Evolutionary conservation across 495 filamentous ascomycete genomes (phyloP).

Genomic region (Neurospora discreta): DNA sequence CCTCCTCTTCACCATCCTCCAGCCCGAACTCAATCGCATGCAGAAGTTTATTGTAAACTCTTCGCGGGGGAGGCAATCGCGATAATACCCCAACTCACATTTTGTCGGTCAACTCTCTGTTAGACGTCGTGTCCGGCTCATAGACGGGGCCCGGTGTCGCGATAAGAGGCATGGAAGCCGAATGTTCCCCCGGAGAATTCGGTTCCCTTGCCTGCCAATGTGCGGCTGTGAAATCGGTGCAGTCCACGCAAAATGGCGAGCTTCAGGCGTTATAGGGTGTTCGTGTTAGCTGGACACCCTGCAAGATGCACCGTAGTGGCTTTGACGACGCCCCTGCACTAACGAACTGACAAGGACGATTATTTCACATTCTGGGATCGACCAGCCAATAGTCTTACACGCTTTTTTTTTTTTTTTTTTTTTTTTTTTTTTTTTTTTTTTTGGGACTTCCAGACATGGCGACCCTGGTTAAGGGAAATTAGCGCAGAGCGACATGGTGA

Average conservation of each 20-base stretch:
- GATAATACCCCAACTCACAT: background rate
- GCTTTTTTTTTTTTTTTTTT: no score
- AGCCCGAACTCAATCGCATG: background rate
- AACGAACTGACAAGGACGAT: background rate
- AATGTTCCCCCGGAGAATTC: background rate
- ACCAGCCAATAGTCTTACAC: background rate
- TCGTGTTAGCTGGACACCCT: background rate
- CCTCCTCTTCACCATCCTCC: background rate
- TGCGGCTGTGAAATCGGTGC: background rate
- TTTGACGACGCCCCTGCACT: background rate
- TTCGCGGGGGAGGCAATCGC: accelerated
- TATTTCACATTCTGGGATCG: background rate
- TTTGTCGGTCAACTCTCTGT: background rate
- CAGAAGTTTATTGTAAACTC: background rate
- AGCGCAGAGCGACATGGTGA: background rate
- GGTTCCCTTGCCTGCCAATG: background rate
- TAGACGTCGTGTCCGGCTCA: background rate
- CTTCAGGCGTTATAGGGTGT: background rate
- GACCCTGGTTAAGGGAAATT: background rate
- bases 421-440: no score
- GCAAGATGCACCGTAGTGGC: background rate
- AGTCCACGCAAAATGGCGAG: background rate
- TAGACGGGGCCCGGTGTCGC: background rate
- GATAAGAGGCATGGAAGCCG: background rate
- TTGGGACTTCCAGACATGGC: background rate